phyloP scores from a whole-genome alignment of 139 green algal genomes.

The Micromonas commoda region DNA sequence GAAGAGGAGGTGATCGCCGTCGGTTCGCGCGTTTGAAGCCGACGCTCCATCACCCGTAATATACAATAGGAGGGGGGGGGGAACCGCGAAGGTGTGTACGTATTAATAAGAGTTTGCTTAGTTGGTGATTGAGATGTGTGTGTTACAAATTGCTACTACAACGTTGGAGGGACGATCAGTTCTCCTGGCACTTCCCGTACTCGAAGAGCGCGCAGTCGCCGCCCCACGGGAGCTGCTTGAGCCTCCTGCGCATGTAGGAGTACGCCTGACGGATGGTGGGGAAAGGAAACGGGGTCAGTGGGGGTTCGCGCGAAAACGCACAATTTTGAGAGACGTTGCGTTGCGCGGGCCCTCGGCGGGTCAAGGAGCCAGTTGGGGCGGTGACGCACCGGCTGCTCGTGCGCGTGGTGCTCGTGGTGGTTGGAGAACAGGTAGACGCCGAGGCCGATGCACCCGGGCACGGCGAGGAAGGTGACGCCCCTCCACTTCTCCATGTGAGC shows the following conservation, averaged over 20 bases:
- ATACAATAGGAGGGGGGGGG: not conserved
- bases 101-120: not conserved
- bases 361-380: too few relatives aligned
- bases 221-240: slow-evolving; percentile 9
- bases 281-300: too few relatives aligned
- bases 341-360: too few relatives aligned
- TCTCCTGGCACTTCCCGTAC: not conserved
- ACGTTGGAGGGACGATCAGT: not conserved
- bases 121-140: not conserved
- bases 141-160: not conserved
- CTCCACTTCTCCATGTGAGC: slow-evolving; percentile 23
- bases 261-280: too few relatives aligned
- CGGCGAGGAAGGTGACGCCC: not conserved
- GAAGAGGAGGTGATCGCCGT: not conserved
- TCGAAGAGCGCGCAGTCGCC: slow-evolving; percentile 14
- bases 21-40: not conserved
- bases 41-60: not conserved
- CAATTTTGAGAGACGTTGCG: too few relatives aligned
- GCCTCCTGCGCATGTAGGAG: not conserved
- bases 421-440: slow-evolving; percentile 8
- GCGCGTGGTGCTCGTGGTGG: not conserved
- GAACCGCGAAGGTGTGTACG: not conserved
- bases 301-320: too few relatives aligned
- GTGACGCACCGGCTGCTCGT: not conserved
- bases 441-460: slow-evolving; percentile 2